A percentile compares a stretch with the other conserved stretches of the same genome.
Conservation (phyloP, 768 basidiomycete species). For the Clavaria fumosa region DNA sequence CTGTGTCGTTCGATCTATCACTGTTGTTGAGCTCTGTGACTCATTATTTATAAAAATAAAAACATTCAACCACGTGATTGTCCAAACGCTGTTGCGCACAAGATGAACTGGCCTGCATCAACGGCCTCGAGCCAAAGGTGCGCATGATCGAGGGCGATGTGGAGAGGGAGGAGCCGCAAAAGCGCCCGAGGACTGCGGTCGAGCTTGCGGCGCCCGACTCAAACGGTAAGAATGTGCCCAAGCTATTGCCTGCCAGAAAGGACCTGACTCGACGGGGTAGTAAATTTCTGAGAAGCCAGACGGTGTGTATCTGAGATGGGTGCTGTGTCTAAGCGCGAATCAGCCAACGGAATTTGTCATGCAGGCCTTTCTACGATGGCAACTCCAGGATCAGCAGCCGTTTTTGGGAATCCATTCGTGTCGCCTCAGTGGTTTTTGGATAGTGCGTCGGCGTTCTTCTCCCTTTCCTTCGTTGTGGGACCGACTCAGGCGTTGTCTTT, state of each 20-base stretch:
- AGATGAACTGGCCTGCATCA: conserved; percentile 37
- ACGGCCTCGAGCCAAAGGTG: conserved; percentile 35
- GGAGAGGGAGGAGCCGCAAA: conserved; percentile 7
- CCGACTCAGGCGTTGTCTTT: too few relatives aligned
- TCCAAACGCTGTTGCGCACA: too few relatives aligned
- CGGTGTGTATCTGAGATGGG: conserved; percentile 33
- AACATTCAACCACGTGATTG: too few relatives aligned
- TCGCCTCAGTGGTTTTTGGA: conserved; percentile 44
- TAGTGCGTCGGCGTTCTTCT: conserved; percentile 20
- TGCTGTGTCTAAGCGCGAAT: neutral
- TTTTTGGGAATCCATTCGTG: conserved; percentile 43
- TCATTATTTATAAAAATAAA: too few relatives aligned
- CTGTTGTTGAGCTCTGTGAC: too few relatives aligned
- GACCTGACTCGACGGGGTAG: conserved; percentile 41
- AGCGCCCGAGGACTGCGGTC: conserved; percentile 11
- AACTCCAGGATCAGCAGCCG: conserved; percentile 35
- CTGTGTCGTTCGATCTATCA: too few relatives aligned
- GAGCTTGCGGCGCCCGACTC: conserved; percentile 10
- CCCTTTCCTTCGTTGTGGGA: neutral
- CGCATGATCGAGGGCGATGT: conserved; percentile 10
- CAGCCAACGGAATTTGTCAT: conserved; percentile 1
- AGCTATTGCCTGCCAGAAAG: conserved; percentile 39
- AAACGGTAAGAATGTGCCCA: conserved; percentile 22
- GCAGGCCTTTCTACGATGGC: conserved; percentile 40
- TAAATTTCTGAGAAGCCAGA: conserved; percentile 50